Conservation (phyloP, 768 basidiomycete species). For the Lentinula sp. region DNA sequence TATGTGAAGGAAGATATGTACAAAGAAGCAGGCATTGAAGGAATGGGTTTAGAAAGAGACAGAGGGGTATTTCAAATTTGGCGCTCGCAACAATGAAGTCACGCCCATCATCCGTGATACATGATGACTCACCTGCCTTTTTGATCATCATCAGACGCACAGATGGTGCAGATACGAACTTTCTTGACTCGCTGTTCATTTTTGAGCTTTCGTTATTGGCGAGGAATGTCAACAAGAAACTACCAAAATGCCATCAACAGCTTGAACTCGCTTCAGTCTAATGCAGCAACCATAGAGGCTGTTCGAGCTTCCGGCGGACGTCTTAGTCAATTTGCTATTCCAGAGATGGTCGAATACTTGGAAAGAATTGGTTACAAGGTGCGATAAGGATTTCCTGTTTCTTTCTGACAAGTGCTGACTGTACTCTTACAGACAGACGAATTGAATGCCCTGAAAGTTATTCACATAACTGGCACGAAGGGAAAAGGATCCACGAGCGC, state of each 20-base stretch:
- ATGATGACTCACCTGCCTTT: background rate
- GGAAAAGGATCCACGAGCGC: constrained; percentile 98
- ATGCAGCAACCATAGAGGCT: constrained; percentile 88
- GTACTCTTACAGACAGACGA: constrained; percentile 57
- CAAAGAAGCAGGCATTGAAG: background rate
- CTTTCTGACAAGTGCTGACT: background rate
- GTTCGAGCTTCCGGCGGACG: constrained; percentile 67
- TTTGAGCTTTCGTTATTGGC: constrained; percentile 1
- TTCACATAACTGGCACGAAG: constrained; percentile 97
- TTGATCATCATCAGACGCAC: background rate
- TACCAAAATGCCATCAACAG: constrained; percentile 70
- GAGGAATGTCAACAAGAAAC: constrained; percentile 55
- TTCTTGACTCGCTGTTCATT: constrained; percentile 1
- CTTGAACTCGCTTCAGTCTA: constrained; percentile 82
- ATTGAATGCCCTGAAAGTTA: constrained; percentile 83
- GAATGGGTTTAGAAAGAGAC: background rate
- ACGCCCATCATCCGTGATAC: background rate
- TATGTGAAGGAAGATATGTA: background rate
- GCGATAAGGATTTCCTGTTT: constrained; percentile 16
- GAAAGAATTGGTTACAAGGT: constrained; percentile 83
- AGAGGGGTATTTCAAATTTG: background rate
- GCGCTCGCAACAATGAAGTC: background rate
- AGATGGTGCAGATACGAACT: constrained; percentile 4
- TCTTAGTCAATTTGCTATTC: constrained; percentile 59
- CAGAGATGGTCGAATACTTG: constrained; percentile 89